Base-by-base conservation (phyloP, 208 protist genomes). In the Acanthamoeba triangularis region DNA sequence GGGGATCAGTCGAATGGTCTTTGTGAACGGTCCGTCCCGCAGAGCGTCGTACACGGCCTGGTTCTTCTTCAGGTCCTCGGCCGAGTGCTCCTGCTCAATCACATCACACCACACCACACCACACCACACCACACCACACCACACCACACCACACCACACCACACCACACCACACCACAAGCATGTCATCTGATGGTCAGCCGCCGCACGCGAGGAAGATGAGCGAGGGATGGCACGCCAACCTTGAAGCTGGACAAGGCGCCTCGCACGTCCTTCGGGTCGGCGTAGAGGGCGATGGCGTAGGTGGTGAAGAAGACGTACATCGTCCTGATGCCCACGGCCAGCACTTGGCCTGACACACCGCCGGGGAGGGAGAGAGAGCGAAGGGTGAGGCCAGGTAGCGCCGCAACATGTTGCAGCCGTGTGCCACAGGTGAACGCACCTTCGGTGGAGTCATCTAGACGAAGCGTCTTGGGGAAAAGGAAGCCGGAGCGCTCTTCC, bases 221-320 rank as follows among this genome's bases (percentile, higher is more conserved):
- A 20, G 14, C 6, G 18, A 41, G n/a, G 49, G 20, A 41, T 11
- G 72, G 25, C n/a, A 8, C 3, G 37, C 72, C 3, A 10, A 93
- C 87, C 61, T 93, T 69, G 87, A 93, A 93, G 65, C 59, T 76
- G 30, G 87, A 33, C 30, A 93, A 30, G 30, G 87, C 30, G 30
- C n/a, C 7, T 20, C 87, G 28, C 18, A 56, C 87, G 37, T 69
- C 63, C 65, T 93, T 69, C 28, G 87, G 87, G 41, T 93, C 87
- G 30, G 33, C 87, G 44, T 93, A 93, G 63, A 93, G 61, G 25
- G 28, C 87, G n/a, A 93, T 78, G 30, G 87, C 87, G 47, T 93
- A 93, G 52, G 87, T 93, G 44, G 87, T 78, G 61, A 93, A 93
- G 69, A 93, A 54, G 33, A 93, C 63, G 87, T 69, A 93, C 87